phyloP scores from a whole-genome alignment of 805 yeast genomes.

The Kodamaea kakaduensis region DNA sequence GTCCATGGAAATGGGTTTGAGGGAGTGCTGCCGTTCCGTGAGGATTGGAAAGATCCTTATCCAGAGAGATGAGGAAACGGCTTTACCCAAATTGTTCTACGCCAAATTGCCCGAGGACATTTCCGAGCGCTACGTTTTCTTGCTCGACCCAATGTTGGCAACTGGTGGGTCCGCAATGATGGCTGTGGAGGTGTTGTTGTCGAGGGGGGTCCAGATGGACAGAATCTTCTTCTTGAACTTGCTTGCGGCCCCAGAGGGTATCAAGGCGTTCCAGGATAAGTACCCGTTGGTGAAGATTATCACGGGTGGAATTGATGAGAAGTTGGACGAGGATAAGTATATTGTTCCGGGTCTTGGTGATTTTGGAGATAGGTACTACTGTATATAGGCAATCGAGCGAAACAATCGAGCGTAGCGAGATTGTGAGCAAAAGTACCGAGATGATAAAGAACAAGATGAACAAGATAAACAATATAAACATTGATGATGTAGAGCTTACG shows the following conservation, averaged over 20 bases:
- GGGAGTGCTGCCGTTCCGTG: slow-evolving; percentile 96
- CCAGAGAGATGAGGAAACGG: slow-evolving; percentile 98
- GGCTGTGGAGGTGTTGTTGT: slow-evolving; percentile 89
- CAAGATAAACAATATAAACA: too few relatives aligned
- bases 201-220: slow-evolving; percentile 83
- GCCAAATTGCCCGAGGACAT: slow-evolving; percentile 94
- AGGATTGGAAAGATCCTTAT: slow-evolving; percentile 94
- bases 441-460: too few relatives aligned
- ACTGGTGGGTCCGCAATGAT: slow-evolving; percentile 98
- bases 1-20: slow-evolving; percentile 96
- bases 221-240: slow-evolving; percentile 87
- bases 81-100: slow-evolving; percentile 84
- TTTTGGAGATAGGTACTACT: slow-evolving; percentile 96
- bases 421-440: too few relatives aligned
- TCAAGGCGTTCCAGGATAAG: slow-evolving; percentile 66
- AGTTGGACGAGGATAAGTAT: slow-evolving; percentile 78
- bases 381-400: slow-evolving; percentile 47
- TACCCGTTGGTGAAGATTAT: slow-evolving; percentile 85
- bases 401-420: too few relatives aligned
- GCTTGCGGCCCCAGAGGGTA: slow-evolving; percentile 94
- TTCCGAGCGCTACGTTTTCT: slow-evolving; percentile 78
- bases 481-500: too few relatives aligned
- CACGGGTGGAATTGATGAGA: slow-evolving; percentile 90
- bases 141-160: slow-evolving; percentile 96
- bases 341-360: slow-evolving; percentile 96